Conservation (phyloP, 352 stramenopile species). For the Phytophthora pluvialis region DNA sequence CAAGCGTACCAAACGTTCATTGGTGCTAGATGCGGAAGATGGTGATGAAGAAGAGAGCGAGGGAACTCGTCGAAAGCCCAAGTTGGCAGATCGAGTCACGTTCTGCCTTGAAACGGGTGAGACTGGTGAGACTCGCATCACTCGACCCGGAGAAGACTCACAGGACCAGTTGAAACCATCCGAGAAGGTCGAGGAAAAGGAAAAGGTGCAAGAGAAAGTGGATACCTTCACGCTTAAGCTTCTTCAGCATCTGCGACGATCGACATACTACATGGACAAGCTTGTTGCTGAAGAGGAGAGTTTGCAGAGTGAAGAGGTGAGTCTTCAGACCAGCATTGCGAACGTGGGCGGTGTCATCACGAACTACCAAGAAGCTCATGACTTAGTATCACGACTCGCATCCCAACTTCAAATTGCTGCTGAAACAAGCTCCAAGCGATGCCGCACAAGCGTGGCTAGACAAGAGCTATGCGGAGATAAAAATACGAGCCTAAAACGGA, state of each 20-base stretch:
- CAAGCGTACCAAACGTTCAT: constrained; percentile 56
- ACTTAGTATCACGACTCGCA: constrained; percentile 46
- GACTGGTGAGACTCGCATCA: constrained; percentile 47
- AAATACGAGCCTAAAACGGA: constrained; percentile 24
- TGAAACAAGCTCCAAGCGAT: constrained; percentile 41
- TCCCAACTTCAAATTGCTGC: constrained; percentile 43
- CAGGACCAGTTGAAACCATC: constrained; percentile 37
- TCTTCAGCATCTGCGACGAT: constrained; percentile 66
- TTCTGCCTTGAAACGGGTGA: constrained; percentile 54
- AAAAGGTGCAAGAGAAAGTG: constrained; percentile 51
- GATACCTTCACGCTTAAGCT: constrained; percentile 59
- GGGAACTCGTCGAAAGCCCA: constrained; percentile 29
- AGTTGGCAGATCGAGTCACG: constrained; percentile 58
- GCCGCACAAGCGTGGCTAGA: constrained; percentile 25
- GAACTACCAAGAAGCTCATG: constrained; percentile 48
- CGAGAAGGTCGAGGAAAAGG: constrained; percentile 30
- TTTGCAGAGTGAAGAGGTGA: constrained; percentile 49
- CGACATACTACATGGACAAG: constrained; percentile 69
- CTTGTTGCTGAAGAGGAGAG: constrained; percentile 57
- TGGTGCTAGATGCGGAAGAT: constrained; percentile 35
- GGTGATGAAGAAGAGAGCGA: constrained; percentile 21
- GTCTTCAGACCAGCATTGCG: constrained; percentile 39
- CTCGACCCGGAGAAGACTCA: constrained; percentile 60
- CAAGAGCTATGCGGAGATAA: constrained; percentile 15
- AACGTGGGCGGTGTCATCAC: constrained; percentile 39